These are phyloP conservation scores for Penicillium sp. DNA, from an alignment of 2,329 filamentous ascomycete species.

Conservation along the genomic window DNA sequence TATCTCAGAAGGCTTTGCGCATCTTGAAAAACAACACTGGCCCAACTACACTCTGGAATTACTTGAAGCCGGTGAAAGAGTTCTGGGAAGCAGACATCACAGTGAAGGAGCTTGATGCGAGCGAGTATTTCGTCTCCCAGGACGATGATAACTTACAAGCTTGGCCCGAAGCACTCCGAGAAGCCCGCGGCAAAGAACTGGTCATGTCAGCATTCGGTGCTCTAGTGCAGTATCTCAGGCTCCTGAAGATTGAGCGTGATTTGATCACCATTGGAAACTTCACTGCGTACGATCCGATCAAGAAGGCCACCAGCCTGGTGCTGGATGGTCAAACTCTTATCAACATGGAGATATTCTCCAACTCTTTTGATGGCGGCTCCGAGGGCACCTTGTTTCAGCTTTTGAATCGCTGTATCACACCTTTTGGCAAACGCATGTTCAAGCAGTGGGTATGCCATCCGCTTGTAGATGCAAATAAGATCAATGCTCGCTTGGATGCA, in stretches of 20 bases:
- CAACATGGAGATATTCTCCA: constrained; percentile 95
- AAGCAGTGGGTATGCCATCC: constrained; percentile 97
- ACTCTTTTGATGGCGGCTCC: constrained; percentile 73
- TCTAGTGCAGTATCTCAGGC: constrained; percentile 72
- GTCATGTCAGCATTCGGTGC: constrained; percentile 87
- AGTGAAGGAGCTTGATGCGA: constrained; percentile 67
- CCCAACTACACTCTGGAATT: constrained; percentile 90
- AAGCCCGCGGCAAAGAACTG: constrained; percentile 67
- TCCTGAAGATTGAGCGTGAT: constrained; percentile 79
- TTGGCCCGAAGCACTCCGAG: constrained; percentile 68
- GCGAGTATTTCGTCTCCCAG: constrained; percentile 64
- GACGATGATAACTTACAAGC: constrained; percentile 52
- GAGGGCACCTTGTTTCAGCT: constrained; percentile 85
- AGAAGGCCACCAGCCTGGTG: constrained; percentile 77
- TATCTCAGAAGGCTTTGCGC: constrained; percentile 80
- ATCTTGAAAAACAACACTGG: constrained; percentile 94
- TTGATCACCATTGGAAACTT: constrained; percentile 87
- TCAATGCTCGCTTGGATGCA: constrained; percentile 88
- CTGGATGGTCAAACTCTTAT: constrained; percentile 92
- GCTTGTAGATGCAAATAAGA: constrained; percentile 71
- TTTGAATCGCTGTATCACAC: constrained; percentile 87
- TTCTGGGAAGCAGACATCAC: constrained; percentile 84
- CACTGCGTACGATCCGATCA: constrained; percentile 82
- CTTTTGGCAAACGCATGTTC: constrained; percentile 92
- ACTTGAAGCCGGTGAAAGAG: constrained; percentile 74